phyloP scores from a whole-genome alignment of 805 yeast genomes.

The Yarrowia sp. region DNA sequence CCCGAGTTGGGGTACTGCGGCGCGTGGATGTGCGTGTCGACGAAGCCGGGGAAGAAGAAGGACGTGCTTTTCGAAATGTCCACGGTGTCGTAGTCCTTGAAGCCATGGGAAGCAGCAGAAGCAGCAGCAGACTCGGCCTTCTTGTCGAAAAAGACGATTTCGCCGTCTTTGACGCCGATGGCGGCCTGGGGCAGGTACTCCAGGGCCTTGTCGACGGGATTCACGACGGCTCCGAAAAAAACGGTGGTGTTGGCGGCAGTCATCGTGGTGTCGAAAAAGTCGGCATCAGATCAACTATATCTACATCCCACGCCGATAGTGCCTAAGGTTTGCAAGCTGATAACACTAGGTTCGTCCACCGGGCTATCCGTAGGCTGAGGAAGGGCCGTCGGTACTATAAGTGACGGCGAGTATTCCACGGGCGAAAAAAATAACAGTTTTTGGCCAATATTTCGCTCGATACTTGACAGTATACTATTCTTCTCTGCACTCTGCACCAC shows the following conservation, averaged over 20 bases:
- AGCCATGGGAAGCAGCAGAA: conserved; percentile 35
- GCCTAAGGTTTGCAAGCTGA: conserved; percentile 5
- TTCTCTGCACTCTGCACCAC: too few species aligned
- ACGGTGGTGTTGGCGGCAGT: neutral
- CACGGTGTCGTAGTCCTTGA: conserved; percentile 28
- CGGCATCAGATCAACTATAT: neutral
- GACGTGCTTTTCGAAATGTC: conserved; percentile 17
- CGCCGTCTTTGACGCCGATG: conserved; percentile 60
- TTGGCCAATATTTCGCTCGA: too few species aligned
- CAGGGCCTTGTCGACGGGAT: conserved; percentile 38
- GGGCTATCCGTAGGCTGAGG: neutral
- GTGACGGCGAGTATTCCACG: too few species aligned
- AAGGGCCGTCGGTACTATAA: neutral
- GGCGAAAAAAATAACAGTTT: too few species aligned
- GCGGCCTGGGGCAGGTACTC: conserved; percentile 56
- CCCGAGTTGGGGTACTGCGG: conserved; percentile 81
- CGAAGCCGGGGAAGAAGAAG: conserved; percentile 79
- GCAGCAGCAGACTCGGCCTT: conserved; percentile 33
- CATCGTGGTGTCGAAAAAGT: neutral
- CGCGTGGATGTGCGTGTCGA: conserved; percentile 83
- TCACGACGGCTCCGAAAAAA: conserved; percentile 16
- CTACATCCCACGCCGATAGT: neutral
- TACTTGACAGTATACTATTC: too few species aligned
- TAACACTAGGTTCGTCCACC: neutral
- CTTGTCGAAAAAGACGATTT: conserved; percentile 50